A percentile compares a stretch with the other conserved stretches of the same genome.
Conservation (phyloP, 2,329 filamentous ascomycete genomes). For the Fusarium sp. region DNA sequence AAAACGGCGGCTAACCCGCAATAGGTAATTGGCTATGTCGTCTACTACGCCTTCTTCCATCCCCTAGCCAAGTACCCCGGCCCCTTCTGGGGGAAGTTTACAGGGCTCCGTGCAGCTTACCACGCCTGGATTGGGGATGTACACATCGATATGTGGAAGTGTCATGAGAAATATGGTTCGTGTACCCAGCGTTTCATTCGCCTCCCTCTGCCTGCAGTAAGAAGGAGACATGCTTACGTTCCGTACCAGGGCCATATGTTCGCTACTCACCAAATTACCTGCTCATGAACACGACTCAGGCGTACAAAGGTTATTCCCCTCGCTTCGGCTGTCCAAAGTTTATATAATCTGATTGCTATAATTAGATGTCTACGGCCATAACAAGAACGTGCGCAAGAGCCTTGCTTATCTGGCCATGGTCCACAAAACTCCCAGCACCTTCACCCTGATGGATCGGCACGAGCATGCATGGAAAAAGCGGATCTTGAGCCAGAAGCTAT, state of each 20-base stretch:
- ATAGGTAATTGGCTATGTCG: background rate
- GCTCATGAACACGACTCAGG: background rate
- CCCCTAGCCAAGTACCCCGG: constrained; percentile 38
- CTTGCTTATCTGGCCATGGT: background rate
- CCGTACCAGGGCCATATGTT: background rate
- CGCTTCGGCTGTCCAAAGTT: fast-evolving
- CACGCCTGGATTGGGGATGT: constrained; percentile 48
- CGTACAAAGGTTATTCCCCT: background rate
- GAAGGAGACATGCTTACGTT: background rate
- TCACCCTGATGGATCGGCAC: background rate
- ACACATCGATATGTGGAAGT: constrained; percentile 45
- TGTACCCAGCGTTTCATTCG: background rate
- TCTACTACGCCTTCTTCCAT: constrained; percentile 36
- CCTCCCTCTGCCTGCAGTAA: too few relatives aligned
- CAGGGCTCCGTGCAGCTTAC: constrained; percentile 43
- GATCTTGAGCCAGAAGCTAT: constrained; percentile 2
- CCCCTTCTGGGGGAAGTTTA: constrained; percentile 46
- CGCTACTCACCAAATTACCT: background rate
- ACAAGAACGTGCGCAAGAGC: background rate
- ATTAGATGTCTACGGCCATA: background rate
- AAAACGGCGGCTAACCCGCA: background rate
- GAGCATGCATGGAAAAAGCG: constrained; percentile 1
- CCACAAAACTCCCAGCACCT: background rate
- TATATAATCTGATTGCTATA: background rate
- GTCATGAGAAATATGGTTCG: constrained; percentile 47